Conservation (phyloP, 225 moss, liverwort and hornwort genomes). For the Pseudoscleropodium purum region DNA sequence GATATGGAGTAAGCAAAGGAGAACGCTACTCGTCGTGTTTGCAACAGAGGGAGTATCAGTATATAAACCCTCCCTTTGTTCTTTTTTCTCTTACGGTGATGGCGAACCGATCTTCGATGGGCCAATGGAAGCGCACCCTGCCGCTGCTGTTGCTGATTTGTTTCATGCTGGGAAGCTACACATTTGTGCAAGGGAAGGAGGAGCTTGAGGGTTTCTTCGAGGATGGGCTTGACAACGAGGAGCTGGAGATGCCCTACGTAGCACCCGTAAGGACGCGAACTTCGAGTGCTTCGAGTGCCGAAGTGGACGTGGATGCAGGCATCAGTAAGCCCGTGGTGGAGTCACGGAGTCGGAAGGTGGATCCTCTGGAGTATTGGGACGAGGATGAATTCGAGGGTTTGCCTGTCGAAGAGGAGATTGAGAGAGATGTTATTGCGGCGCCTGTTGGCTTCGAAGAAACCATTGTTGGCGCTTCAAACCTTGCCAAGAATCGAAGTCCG, state of each 20-base stretch:
- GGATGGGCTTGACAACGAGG: constrained; percentile 72
- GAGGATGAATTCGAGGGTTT: constrained; percentile 98
- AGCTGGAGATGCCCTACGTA: constrained; percentile 49
- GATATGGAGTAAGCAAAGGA: not conserved
- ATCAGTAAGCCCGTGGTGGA: constrained; percentile 17
- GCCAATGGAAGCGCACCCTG: not conserved
- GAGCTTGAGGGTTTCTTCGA: constrained; percentile 94
- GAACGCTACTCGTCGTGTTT: not conserved
- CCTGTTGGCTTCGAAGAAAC: not conserved
- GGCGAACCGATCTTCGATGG: not conserved
- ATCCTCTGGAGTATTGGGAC: constrained; percentile 68
- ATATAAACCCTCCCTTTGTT: not conserved
- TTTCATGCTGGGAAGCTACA: not conserved
- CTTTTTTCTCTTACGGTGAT: not conserved
- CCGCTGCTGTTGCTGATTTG: not conserved
- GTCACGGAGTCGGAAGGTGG: constrained; percentile 13
- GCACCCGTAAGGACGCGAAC: constrained; percentile 48
- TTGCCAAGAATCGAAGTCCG: not conserved
- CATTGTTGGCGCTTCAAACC: not conserved
- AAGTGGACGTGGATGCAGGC: constrained; percentile 12
- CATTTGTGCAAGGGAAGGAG: constrained; percentile 4
- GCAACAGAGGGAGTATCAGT: not conserved
- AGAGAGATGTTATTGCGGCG: not conserved
- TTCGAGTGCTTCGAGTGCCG: constrained; percentile 18
- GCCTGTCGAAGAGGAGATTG: constrained; percentile 30